These are phyloP conservation scores for Mitragyna speciosa DNA, from an alignment of 257 asterid genomes.

Conservation along the genomic window DNA sequence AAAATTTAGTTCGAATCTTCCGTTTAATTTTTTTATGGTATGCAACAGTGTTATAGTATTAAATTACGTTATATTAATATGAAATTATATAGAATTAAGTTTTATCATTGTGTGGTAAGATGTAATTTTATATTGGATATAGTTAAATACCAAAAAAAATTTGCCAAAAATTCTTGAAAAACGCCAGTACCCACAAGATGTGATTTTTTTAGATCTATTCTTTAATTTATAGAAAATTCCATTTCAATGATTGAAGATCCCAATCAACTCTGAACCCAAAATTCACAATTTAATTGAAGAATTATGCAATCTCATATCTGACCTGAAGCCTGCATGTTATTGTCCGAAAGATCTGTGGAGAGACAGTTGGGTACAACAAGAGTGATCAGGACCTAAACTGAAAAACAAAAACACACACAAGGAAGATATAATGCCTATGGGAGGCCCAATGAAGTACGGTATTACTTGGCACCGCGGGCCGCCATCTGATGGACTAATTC, in stretches of 20 bases:
- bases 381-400: no score
- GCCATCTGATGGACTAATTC: constrained; percentile 2
- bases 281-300: not conserved
- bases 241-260: not conserved
- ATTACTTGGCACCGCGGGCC: not conserved
- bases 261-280: not conserved
- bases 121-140: no score
- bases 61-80: no score
- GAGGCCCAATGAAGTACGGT: constrained; percentile 1
- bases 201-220: not conserved
- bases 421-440: not conserved
- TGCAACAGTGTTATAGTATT: no score
- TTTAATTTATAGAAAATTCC: not conserved
- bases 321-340: not conserved
- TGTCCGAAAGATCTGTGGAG: not conserved
- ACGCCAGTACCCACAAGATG: not conserved
- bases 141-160: no score
- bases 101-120: no score
- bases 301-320: not conserved
- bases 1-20: no score
- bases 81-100: no score
- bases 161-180: not conserved
- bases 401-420: not conserved
- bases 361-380: not conserved
- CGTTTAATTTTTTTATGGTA: no score